A percentile compares a stretch with the other conserved stretches of the same genome.
phyloP scores from a whole-genome alignment of 2,329 filamentous ascomycete species.

The Bisporella sp. region DNA sequence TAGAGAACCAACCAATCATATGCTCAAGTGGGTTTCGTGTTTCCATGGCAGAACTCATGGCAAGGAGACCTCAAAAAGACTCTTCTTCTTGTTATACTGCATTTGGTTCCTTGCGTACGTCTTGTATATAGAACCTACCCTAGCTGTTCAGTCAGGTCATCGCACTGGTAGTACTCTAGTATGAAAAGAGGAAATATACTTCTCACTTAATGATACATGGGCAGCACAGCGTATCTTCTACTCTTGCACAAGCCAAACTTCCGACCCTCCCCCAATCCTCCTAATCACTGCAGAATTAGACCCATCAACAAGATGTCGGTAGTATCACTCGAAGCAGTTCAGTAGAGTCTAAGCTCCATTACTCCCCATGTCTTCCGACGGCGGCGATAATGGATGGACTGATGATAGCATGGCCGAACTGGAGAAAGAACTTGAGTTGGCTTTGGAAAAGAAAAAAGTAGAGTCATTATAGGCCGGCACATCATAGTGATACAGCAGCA shows the following conservation, averaged over 20 bases:
- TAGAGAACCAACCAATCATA: too few species aligned
- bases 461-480: not conserved
- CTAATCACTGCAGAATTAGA: slow-evolving; percentile 4
- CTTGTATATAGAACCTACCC: too few species aligned
- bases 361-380: slow-evolving; percentile 1
- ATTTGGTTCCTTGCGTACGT: too few species aligned
- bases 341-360: slow-evolving; percentile 3
- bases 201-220: not conserved
- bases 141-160: too few species aligned
- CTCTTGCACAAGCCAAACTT: not conserved
- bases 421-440: not conserved
- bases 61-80: too few species aligned
- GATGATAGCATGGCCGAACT: slow-evolving; percentile 4
- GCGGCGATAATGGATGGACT: slow-evolving; percentile 3
- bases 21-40: too few species aligned
- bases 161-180: too few species aligned
- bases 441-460: not conserved
- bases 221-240: slow-evolving; percentile 7
- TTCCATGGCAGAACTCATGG: too few species aligned
- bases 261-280: slow-evolving; percentile 2
- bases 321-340: slow-evolving; percentile 3
- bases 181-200: too few species aligned
- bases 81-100: too few species aligned
- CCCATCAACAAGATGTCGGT: slow-evolving; percentile 3
- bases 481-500: slow-evolving; percentile 8